Evolutionary conservation across 257 asterid genomes (phyloP), one percentile per base, ranked within the genome.

Genomic region (Perilla frutescens): DNA sequence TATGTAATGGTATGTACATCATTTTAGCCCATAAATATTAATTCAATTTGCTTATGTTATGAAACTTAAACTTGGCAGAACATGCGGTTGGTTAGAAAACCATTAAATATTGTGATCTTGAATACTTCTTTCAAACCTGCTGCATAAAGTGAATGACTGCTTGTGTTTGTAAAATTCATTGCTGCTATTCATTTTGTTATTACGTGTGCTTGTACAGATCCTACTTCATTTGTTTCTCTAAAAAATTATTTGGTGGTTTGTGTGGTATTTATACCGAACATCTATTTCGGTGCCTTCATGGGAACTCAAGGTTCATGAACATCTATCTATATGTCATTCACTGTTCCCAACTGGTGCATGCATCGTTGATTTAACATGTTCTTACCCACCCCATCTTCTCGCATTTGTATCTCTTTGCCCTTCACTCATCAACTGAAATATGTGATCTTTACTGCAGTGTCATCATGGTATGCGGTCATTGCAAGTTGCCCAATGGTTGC

Each of bases 401-500:
- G 15, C 55, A 63, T 39, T 62, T 54, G 7, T 59, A 26, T 6
- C 51, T 6, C 37, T 48, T 71, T 57, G 8, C 67, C 37, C 54
- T 45, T 61, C 12, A 2, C 59, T 68, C 71, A 20, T 45, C 40
- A 57, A 49, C 79, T 66, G 48, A 60, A 32, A 50, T 49, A 8
- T 71, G 40, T 57, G 56, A 32, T 72, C 74, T 77, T 54, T 55
- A 43, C 54, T 83, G 85, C 93, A 93, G 97, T 93, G 98, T 84
- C 98, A 93, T 80, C 98, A 91, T 71, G 98, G 98, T 58, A 62
- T 84, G 90, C 86, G 98, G 62, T 93, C 98, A 12, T 79, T 93
- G 85, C 96, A 93, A 78, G 97, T 89, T 39, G 96, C 98, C 58
- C 95, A 91, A 69, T 93, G 98, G 98, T 82, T 93, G 96, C 97